These are phyloP conservation scores for Eimeria acervulina DNA, from an alignment of 169 alveolate genomes.

Conservation along the genomic window DNA sequence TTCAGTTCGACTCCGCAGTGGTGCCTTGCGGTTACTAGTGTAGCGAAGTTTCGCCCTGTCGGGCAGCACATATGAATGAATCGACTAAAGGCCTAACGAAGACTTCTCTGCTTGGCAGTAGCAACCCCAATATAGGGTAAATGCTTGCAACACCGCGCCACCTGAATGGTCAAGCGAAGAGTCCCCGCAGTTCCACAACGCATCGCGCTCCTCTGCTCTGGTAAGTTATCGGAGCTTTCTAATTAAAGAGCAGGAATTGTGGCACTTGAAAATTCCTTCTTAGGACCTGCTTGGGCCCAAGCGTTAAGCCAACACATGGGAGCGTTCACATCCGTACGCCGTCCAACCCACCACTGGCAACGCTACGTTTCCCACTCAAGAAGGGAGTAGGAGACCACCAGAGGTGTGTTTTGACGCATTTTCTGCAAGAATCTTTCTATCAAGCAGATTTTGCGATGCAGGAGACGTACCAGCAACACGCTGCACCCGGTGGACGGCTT, in stretches of 20 bases:
- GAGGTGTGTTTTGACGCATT: not conserved
- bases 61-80: not conserved
- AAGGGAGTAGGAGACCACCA: not conserved
- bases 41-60: not conserved
- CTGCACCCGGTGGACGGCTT: constrained; percentile 7
- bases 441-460: not conserved
- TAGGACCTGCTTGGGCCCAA: no score
- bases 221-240: not conserved
- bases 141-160: not conserved
- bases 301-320: not conserved
- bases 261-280: not conserved
- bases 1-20: not conserved
- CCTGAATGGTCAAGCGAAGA: not conserved
- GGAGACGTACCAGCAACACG: not conserved
- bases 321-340: not conserved
- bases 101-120: not conserved
- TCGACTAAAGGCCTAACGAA: not conserved
- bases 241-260: not conserved
- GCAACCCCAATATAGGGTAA: not conserved
- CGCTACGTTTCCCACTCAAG: not conserved
- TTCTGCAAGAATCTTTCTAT: not conserved
- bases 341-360: not conserved
- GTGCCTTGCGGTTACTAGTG: not conserved
- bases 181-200: not conserved
- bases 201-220: not conserved